Evolutionary conservation across 805 yeast species (phyloP), one percentile per base, ranked within the genome.

Genomic region (Candida ovalis): DNA sequence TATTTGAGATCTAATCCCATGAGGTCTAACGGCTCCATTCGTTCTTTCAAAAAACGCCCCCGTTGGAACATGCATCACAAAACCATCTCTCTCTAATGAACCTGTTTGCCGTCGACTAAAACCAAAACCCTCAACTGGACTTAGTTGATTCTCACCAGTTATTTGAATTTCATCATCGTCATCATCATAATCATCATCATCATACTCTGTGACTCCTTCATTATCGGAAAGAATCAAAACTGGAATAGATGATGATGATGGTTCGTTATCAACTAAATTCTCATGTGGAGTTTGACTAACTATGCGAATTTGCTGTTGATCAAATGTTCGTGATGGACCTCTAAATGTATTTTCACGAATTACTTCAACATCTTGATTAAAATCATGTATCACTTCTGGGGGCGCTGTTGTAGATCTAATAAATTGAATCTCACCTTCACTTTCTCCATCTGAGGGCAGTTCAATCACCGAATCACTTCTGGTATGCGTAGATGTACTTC

Each of bases 81-180:
- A 51, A 2, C 59, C n/a, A n/a, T n/a, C 55, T 2, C 44, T 42
- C 32, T 52, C 51, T 17, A 10, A 17, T 21, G 17, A n/a, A n/a
- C 22, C 22, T 18, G 38, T 4, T 10, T 47, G 45, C 13, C 57
- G 33, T n/a, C n/a, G n/a, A n/a, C n/a, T n/a, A n/a, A n/a, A n/a
- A n/a, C n/a, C n/a, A n/a, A n/a, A n/a, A n/a, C n/a, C n/a, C n/a
- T n/a, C n/a, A n/a, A n/a, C n/a, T n/a, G n/a, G n/a, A n/a, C n/a
- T n/a, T n/a, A 56, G 40, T n/a, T 30, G 40, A 13, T 56, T 53
- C 42, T 57, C 64, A 21, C 64, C 59, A 3, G 57, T 49, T 23
- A 59, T 48, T 35, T 58, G 51, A 12, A 60, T 51, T 6, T 60
- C 64, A 24, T 55, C 63, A 36, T 59, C 61, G 17, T 45, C 42